Evolutionary conservation across 345 rosid genomes (phyloP).

Genomic region (Sapria himalayana): DNA sequence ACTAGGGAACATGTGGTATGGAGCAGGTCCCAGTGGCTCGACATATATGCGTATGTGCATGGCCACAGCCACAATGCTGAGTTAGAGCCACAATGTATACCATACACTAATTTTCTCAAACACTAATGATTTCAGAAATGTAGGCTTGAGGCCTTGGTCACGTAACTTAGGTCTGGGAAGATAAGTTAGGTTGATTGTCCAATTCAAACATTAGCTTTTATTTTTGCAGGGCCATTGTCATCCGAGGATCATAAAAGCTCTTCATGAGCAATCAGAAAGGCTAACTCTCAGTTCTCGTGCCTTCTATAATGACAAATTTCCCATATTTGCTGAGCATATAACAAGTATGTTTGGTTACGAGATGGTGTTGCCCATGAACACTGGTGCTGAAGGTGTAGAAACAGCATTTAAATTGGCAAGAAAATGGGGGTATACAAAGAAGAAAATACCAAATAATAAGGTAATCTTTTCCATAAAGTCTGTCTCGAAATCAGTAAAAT

Average conservation of each 20-base stretch:
- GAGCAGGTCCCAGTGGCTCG: too few relatives aligned
- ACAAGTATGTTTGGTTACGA: conserved; percentile 75
- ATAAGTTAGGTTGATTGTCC: too few relatives aligned
- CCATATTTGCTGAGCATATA: conserved; percentile 55
- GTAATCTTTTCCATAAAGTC: conserved; percentile 21
- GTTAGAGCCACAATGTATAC: too few relatives aligned
- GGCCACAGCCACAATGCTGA: too few relatives aligned
- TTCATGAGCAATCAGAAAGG: conserved; percentile 62
- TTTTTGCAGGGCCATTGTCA: conserved; percentile 78
- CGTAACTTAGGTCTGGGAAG: too few relatives aligned
- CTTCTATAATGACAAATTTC: conserved; percentile 72
- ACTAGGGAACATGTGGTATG: too few relatives aligned
- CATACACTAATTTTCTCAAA: too few relatives aligned
- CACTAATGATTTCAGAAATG: too few relatives aligned
- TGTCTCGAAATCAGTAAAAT: too few relatives aligned
- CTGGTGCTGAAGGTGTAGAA: conserved; percentile 96
- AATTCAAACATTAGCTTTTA: too few relatives aligned
- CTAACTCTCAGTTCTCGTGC: conserved; percentile 83
- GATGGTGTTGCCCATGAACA: conserved; percentile 97
- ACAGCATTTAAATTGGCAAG: conserved; percentile 89
- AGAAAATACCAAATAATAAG: conserved; percentile 59
- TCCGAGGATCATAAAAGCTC: conserved; percentile 68
- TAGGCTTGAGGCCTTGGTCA: too few relatives aligned
- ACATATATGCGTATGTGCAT: too few relatives aligned
- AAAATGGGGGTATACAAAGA: conserved; percentile 88